Evolutionary conservation across 331 rosid species (phyloP), one percentile per base, ranked within the genome.

Genomic region (Ulmus americana): DNA sequence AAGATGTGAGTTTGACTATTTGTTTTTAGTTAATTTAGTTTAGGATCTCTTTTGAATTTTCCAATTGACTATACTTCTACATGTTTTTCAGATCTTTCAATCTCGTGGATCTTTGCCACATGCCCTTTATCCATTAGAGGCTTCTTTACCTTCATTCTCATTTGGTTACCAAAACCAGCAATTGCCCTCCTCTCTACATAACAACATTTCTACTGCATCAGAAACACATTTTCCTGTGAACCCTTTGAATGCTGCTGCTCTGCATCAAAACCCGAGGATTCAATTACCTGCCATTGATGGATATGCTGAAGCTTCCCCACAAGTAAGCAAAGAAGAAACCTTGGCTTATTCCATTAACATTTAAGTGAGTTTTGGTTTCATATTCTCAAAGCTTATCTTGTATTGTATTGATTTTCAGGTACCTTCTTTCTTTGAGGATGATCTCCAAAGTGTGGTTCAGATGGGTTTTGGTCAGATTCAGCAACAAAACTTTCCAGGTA

Each of bases 381-480:
- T 64, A 10, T 62, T 59, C 81, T 75, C 43, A 52, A 63, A 44
- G 45, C 28, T 28, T 6, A 48, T 49, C 35, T 28, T 49, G 39
- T 0, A 20, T 5, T 45, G 20, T 56, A 35, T 65, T 22, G 20
- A 16, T 53, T 57, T 69, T 6, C 85, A 80, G 85, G 69, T 64
- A 65, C 46, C 88, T 12, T 20, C 70, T 8, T 38, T 75, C 52
- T 83, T 78, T 74, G 88, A 77, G 68, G 85, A 80, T 67, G 88
- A 83, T 42, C 88, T 83, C 43, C 81, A 80, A 55, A 71, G 81
- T 7, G 66, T 83, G 61, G 80, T 83, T 44, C 88, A 83, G 38
- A 83, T 80, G 83, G 81, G 85, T 12, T 77, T 77, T 74, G 76
- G 75, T 52, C 85, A 71, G 61, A 80, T 75, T 71, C 68, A 77